phyloP scores from a whole-genome alignment of 148 eudicot species.

The Diospyros lotus region DNA sequence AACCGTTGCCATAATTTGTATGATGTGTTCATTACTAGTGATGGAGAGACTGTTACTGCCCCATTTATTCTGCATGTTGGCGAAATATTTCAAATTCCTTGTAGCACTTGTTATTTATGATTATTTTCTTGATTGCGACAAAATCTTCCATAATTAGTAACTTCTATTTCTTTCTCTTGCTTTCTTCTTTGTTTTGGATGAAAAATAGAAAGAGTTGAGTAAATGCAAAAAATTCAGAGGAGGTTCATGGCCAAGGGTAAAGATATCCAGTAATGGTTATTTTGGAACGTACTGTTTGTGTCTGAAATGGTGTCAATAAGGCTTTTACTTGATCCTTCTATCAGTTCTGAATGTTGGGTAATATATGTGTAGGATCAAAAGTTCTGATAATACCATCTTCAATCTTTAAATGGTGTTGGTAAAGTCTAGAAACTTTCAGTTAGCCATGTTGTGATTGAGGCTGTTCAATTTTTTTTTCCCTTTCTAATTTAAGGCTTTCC shows the following conservation, averaged over 20 bases:
- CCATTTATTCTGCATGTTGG: neutral
- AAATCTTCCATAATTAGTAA: too few relatives aligned
- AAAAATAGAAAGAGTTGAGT: too few relatives aligned
- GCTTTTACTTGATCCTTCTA: neutral
- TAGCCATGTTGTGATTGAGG: neutral
- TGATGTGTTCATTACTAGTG: neutral
- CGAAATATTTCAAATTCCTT: neutral
- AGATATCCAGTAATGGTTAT: too few relatives aligned
- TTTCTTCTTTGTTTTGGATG: too few relatives aligned
- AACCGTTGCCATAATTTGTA: neutral
- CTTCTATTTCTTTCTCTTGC: too few relatives aligned
- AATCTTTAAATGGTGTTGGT: too few relatives aligned
- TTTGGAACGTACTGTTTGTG: too few relatives aligned
- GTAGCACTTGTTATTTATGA: too few relatives aligned
- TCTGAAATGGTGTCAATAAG: too few relatives aligned
- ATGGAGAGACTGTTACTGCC: neutral
- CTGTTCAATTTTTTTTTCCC: neutral
- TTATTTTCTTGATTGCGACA: too few relatives aligned
- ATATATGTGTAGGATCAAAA: neutral
- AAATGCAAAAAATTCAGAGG: too few relatives aligned
- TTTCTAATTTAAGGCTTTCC: neutral
- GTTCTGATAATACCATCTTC: neutral
- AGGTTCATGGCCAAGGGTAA: too few relatives aligned
- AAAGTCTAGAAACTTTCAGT: neutral
- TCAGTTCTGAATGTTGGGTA: neutral